These are phyloP conservation scores for Hirsutella rhossiliensis DNA, from an alignment of 2,329 filamentous ascomycete genomes.

Conservation along the genomic window DNA sequence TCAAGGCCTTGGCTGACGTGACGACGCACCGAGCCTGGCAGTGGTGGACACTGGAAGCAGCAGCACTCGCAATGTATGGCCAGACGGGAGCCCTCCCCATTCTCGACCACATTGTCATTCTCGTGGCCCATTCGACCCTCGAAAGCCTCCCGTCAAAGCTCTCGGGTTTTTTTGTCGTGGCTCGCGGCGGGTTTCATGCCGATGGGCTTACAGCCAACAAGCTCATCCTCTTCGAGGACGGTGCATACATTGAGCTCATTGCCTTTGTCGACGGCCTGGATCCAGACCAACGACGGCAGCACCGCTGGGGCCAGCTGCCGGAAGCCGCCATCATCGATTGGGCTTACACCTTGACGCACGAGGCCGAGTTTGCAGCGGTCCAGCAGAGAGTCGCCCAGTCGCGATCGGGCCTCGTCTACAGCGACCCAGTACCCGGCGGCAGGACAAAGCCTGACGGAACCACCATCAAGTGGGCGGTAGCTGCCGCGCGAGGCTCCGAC, in stretches of 20 bases:
- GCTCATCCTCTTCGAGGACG: constrained; percentile 50
- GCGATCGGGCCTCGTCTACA: constrained; percentile 28
- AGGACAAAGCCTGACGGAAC: constrained; percentile 41
- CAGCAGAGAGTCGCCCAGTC: constrained; percentile 22
- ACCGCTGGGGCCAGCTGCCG: constrained; percentile 45
- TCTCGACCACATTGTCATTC: constrained; percentile 54
- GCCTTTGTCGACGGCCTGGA: constrained; percentile 39
- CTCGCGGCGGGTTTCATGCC: constrained; percentile 48
- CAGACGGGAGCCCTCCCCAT: constrained; percentile 12
- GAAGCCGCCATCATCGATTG: constrained; percentile 46
- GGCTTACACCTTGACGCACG: constrained; percentile 36
- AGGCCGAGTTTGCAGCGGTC: constrained; percentile 22
- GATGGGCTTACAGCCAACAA: constrained; percentile 49
- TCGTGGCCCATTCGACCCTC: constrained; percentile 40
- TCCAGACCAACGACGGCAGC: constrained; percentile 26
- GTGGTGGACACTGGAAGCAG: too few species aligned
- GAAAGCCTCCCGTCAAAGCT: constrained; percentile 36
- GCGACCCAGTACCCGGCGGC: constrained; percentile 36
- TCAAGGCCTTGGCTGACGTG: too few species aligned
- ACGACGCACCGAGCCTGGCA: too few species aligned
- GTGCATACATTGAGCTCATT: constrained; percentile 55
- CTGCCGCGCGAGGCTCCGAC: constrained; percentile 22
- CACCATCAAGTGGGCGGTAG: constrained; percentile 47
- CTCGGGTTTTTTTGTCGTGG: constrained; percentile 41
- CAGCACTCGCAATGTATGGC: constrained; percentile 3